Conservation (phyloP, 129 eudicot species). For the Chrysanthemum lavandulifolium region DNA sequence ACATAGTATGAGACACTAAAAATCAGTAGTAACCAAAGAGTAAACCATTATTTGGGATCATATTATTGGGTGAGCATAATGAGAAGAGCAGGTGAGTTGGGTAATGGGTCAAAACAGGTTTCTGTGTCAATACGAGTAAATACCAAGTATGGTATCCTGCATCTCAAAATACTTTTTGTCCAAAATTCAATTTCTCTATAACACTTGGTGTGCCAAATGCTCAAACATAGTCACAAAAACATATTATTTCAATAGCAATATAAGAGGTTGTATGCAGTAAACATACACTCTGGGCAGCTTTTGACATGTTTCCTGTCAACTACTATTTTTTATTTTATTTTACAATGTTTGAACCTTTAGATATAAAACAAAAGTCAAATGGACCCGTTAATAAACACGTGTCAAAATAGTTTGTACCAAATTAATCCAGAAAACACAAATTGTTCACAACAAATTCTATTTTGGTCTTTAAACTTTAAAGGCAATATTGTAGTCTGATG, state of each 20-base stretch:
- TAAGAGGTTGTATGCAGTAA: neutral
- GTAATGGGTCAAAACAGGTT: no score
- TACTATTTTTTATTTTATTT: neutral
- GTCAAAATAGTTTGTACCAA: no score
- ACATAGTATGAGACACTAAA: constrained; percentile 5
- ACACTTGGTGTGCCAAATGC: no score
- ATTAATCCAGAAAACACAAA: no score
- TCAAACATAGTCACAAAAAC: neutral
- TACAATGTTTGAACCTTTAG: neutral
- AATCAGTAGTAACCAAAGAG: neutral
- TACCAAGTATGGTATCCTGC: no score
- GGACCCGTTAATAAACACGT: neutral
- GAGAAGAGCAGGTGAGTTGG: no score
- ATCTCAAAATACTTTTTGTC: no score
- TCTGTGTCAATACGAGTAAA: no score
- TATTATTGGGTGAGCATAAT: neutral
- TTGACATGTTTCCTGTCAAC: neutral
- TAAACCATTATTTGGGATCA: neutral
- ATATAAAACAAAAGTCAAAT: neutral
- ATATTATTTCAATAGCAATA: neutral
- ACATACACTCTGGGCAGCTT: neutral
- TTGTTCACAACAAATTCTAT: no score
- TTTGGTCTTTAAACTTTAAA: no score
- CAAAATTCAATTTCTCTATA: no score
- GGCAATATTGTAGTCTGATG: neutral